Evolutionary conservation across 495 filamentous ascomycete species (phyloP), one percentile per base, ranked within the genome.

Genomic region (Talaromyces nanjingensis): DNA sequence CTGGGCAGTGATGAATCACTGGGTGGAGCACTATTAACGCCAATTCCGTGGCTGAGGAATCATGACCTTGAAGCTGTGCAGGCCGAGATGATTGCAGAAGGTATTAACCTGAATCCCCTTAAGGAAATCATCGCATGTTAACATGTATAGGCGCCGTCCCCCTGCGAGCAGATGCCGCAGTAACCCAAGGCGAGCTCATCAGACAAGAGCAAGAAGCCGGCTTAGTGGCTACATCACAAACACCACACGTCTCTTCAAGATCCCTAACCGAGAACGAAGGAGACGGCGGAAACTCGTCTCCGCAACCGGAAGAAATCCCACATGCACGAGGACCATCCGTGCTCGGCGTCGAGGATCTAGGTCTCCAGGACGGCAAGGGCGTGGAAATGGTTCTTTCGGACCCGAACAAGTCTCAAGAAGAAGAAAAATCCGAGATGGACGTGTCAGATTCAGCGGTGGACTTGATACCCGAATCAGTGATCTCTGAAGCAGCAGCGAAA

Each of bases 1-100:
- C 74, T 91, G 5, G 92, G 91, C 0, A 89, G 88, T 60, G 93
- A 97, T 72, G 94, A 98, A 68, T 89, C 86, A 18, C 78, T 98
- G 6, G 93, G 94, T 45, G 94, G 94, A 9, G 94, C 96, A 0
- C 82, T 97, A 39, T 81, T 98, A 25, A 97, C 94, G 0, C 93
- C 93, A 0, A 98, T 98, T 54, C 90, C 92, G 0, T 98, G 94
- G 94, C 76, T 97, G 7, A 77, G 66, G 18, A 76, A 76, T 69
- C 18, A 63, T 66, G 63, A 73, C 61, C 70, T 70, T 39, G 70
- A 71, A 5, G 71, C 66, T n/a, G 76, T 70, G 7, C 62, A 67
- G 20, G 64, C 58, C 14, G 68, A 60, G 24, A 60, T 60, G 34
- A 37, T 72, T 39, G 66, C 60, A 60, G 65, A 73, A 57, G 69